A percentile compares a stretch with the other conserved stretches of the same genome.
Conservation (phyloP, 2,329 filamentous ascomycete species). For the Botryotinia globosa region DNA sequence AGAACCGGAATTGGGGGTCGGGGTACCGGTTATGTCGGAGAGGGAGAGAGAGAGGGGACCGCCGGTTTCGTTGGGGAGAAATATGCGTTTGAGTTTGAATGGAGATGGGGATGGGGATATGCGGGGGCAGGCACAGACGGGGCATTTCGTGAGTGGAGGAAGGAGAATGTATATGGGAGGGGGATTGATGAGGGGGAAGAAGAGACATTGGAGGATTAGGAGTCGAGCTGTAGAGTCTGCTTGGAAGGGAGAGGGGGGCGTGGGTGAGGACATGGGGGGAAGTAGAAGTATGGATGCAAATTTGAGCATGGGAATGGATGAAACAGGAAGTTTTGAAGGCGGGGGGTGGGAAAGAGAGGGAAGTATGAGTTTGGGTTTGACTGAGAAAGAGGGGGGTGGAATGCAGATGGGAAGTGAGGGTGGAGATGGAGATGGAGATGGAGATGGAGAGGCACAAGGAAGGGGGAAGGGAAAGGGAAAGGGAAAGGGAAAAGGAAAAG, state of each 20-base stretch:
- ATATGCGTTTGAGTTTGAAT: neutral
- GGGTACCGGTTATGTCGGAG: neutral
- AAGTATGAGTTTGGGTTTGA: too few relatives aligned
- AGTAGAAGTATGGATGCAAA: neutral
- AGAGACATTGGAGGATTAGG: constrained; percentile 12
- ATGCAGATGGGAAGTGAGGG: neutral
- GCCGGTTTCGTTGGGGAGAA: constrained; percentile 4
- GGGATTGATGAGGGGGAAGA: constrained; percentile 7
- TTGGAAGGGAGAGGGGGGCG: neutral
- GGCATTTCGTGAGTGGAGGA: neutral
- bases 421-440: too few relatives aligned
- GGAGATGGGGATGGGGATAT: too few relatives aligned
- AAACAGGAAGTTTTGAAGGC: neutral
- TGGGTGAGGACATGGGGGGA: neutral
- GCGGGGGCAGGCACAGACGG: neutral
- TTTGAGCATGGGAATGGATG: neutral
- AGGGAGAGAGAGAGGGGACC: neutral
- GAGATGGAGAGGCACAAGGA: neutral
- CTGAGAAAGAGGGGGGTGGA: neutral
- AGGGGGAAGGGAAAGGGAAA: neutral
- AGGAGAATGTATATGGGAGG: constrained; percentile 1
- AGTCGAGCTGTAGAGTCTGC: neutral
- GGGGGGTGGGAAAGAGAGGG: neutral
- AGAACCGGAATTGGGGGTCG: neutral
- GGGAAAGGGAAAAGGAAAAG: neutral